Conservation (phyloP, 1,284 basidiomycete genomes). For the Kalmanozyma brasiliensis region DNA sequence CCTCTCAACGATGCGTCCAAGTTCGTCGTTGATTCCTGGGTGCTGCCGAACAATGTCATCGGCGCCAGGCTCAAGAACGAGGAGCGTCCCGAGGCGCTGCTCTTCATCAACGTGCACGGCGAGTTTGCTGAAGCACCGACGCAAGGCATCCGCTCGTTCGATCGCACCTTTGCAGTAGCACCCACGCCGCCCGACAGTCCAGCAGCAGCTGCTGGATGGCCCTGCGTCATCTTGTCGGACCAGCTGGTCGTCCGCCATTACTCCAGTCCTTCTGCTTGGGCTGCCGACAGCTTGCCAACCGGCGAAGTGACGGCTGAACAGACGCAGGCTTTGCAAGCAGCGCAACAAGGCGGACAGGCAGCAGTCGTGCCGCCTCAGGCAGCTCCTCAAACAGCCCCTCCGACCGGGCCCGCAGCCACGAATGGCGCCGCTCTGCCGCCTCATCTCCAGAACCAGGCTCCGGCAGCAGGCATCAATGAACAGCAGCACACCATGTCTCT, state of each 20-base stretch:
- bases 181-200: constrained; percentile 82
- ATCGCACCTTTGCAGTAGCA: constrained; percentile 87
- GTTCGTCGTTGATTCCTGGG: constrained; percentile 89
- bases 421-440: constrained; percentile 27
- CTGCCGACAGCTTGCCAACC: constrained; percentile 49
- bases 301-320: constrained; percentile 47
- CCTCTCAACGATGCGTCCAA: constrained; percentile 74
- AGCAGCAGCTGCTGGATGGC: constrained; percentile 87
- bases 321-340: constrained; percentile 23
- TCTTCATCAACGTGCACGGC: constrained; percentile 88
- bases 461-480: constrained; percentile 51
- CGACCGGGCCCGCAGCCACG: constrained; percentile 4
- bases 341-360: constrained; percentile 9
- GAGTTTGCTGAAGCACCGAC: constrained; percentile 81
- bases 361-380: constrained; percentile 3
- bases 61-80: constrained; percentile 49
- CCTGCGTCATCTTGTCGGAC: constrained; percentile 88
- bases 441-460: constrained; percentile 49
- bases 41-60: constrained; percentile 70
- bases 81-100: constrained; percentile 70
- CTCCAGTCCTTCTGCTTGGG: constrained; percentile 79
- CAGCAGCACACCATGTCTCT: constrained; percentile 67
- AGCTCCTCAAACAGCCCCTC: constrained; percentile 1
- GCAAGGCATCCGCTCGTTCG: constrained; percentile 86
- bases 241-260: constrained; percentile 84